Base-by-base conservation (phyloP, 2,329 filamentous ascomycete species). In the Clonostachys chloroleuca region DNA sequence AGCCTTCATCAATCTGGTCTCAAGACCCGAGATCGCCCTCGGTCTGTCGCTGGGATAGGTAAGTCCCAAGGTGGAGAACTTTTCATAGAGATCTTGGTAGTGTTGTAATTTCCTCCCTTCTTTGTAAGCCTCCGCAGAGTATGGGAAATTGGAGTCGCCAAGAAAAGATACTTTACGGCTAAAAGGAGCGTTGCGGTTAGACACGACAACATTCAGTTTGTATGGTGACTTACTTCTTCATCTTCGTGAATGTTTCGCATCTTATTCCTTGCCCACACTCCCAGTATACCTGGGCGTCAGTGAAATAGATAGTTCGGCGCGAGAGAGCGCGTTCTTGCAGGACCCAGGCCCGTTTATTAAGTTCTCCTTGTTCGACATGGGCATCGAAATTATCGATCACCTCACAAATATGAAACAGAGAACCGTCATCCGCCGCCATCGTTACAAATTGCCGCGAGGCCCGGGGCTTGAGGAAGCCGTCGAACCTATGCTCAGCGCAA, bases 331-430 rank as follows among this genome's bases (percentile, higher is more conserved):
- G 53, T 48, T 72, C 69, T 48, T 72, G 68, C 4, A 70, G 42
- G 1, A 69, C 68, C 69, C 68, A 72, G 0, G 61, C 68, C 2
- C 68, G 55, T 6, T 47, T 51, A 45, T 60, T 67, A 4, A 73
- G 51, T 2, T 50, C 13, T 1, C 60, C 53, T 1, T 61, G 42
- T 2, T 61, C 52, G 1, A 70, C 66, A 12, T 71, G 49, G 13
- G 34, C 12, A 5, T 57, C 40, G 50, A 70, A 70, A 48, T 69
- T 51, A 43, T 68, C 65, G 2, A 66, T 56, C 24, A 24, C 24
- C 24, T 24, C 24, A 24, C 24, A 24, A 8, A 24, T 9, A 24
- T 24, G 24, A 13, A 44, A 30, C n/a, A 51, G 39, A 34, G 60
- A 14, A 14, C 36, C 36, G 14, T 14, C 14, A 10, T 17, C 14